phyloP scores from a whole-genome alignment of 768 basidiomycete genomes.

The Agrocybe chaxingu region DNA sequence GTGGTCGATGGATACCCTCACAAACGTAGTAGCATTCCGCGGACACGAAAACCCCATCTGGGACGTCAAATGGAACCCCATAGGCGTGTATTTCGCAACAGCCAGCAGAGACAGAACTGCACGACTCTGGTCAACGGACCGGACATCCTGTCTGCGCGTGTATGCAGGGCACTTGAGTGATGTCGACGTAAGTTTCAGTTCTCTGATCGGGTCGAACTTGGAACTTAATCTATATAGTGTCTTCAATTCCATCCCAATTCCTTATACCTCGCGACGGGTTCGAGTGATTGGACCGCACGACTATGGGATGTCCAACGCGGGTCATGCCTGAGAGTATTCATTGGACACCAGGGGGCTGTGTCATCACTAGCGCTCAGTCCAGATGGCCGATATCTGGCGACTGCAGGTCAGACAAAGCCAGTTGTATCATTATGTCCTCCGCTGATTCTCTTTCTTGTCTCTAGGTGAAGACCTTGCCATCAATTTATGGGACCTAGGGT shows the following conservation, averaged over 20 bases:
- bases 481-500: slow-evolving; percentile 94
- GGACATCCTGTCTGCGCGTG: slow-evolving; percentile 79
- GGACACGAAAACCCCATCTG: slow-evolving; percentile 98
- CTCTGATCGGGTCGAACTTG: background rate
- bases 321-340: slow-evolving; percentile 89
- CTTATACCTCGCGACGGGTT: slow-evolving; percentile 94
- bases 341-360: slow-evolving; percentile 90
- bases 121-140: slow-evolving; percentile 93
- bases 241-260: slow-evolving; percentile 97
- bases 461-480: slow-evolving; percentile 88
- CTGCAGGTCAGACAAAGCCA: slow-evolving; percentile 53
- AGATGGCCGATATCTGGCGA: slow-evolving; percentile 92
- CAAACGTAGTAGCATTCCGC: slow-evolving; percentile 89
- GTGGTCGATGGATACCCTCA: slow-evolving; percentile 95
- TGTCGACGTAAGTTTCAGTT: slow-evolving; percentile 75
- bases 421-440: background rate
- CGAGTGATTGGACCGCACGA: slow-evolving; percentile 93
- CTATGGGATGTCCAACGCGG: slow-evolving; percentile 99
- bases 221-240: slow-evolving; percentile 50
- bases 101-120: slow-evolving; percentile 93
- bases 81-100: slow-evolving; percentile 98
- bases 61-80: slow-evolving; percentile 99
- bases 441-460: background rate
- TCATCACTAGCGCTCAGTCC: slow-evolving; percentile 87
- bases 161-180: slow-evolving; percentile 97